Evolutionary conservation across 2,329 filamentous ascomycete species (phyloP), one percentile per base, ranked within the genome.

Genomic region (Acrodontium crateriforme): DNA sequence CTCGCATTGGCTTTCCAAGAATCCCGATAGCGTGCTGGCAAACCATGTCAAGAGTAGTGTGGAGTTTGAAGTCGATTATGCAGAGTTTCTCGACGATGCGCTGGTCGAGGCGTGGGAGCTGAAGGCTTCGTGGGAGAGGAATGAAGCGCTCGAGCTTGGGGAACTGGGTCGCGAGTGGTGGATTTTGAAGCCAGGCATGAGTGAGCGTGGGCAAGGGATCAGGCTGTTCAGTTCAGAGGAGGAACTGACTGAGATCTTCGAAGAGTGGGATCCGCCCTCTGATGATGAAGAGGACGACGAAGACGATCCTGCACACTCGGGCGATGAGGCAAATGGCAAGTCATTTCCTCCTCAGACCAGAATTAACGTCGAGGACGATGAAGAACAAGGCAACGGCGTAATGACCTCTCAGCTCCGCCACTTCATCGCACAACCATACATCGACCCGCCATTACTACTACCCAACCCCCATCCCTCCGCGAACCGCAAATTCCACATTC

Each of bases 131-230:
- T 67, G 91, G 53, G 69, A 70, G 17, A 64, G 63, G 24, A 93
- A 93, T 42, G 70, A 69, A 27, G 33, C 30, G 2, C 27, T 41
- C 9, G 55, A 53, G 9, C 51, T 55, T 15, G 54, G 53, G 9
- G 46, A 45, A 2, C 31, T 35, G 9, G 41, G 55, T 16, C 43
- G 56, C 25, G 74, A 91, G 50, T 98, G 87, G 87, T 98, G 89
- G 89, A 95, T 98, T 40, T 55, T 98, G 34, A 98, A 98, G 57
- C 87, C 89, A 0, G 79, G 87, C 6, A 95, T 98, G 89, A 93
- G 83, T 53, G 89, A 98, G 50, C 71, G 87, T 14, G 89, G 87
- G 0, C 85, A 94, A 51, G 89, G 89, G 1, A 94, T 98, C 32
- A 63, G 82, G 20, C 61, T 98, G 1, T 98, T 98, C 54, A 80